Evolutionary conservation across 2,329 filamentous ascomycete genomes (phyloP).

Genomic region (Diaporthe helianthi): DNA sequence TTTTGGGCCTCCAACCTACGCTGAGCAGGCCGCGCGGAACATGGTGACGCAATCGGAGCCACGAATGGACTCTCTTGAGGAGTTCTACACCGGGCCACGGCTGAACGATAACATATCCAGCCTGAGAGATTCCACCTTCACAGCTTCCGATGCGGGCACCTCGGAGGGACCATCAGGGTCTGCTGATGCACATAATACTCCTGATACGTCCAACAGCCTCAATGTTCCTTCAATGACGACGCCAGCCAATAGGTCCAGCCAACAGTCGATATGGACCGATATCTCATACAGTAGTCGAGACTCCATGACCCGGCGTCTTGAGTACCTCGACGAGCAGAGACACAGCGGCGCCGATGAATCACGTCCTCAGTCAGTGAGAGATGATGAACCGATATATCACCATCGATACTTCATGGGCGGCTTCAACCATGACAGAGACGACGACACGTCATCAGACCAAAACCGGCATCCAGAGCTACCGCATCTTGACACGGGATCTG

Average conservation of each 20-base stretch:
- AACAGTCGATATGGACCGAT: conserved; percentile 67
- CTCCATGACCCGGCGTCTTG: conserved; percentile 31
- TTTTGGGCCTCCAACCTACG: conserved; percentile 40
- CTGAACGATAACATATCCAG: conserved; percentile 45
- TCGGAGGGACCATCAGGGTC: conserved; percentile 41
- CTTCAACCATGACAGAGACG: conserved; percentile 4
- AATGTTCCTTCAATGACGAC: conserved; percentile 54
- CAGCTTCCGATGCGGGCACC: conserved; percentile 41
- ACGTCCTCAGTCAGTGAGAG: conserved; percentile 33
- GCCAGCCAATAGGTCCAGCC: conserved; percentile 57
- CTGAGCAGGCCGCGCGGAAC: conserved; percentile 33
- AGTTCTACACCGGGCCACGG: conserved; percentile 43
- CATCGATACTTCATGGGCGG: conserved; percentile 28
- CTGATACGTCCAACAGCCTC: conserved; percentile 53
- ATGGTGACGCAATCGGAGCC: conserved; percentile 30
- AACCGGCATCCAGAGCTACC: conserved; percentile 50
- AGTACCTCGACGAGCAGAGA: conserved; percentile 30
- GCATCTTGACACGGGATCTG: conserved; percentile 58
- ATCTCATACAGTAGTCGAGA: conserved; percentile 48
- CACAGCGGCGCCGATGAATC: conserved; percentile 53
- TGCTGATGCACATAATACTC: conserved; percentile 42
- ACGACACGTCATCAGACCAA: conserved; percentile 27
- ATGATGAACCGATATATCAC: conserved; percentile 30
- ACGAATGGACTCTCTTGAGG: conserved; percentile 41
- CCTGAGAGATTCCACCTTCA: conserved; percentile 44